Evolutionary conservation across 1,284 basidiomycete species (phyloP), one percentile per base, ranked within the genome.

Genomic region (Sanguinoderma infundibulare): DNA sequence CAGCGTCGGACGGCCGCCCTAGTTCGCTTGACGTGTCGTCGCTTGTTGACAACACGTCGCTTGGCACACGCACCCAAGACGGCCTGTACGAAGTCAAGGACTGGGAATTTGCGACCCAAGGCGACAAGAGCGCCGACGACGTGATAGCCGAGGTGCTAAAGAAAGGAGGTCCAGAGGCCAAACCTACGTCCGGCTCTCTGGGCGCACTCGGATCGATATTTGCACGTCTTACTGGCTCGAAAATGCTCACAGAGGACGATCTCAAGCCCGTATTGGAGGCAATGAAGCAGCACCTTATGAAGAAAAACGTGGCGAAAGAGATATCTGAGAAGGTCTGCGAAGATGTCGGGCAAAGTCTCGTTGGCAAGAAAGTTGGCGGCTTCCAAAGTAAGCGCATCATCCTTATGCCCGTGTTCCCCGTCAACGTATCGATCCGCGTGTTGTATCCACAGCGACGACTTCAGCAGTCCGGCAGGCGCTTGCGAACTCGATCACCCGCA

Each of bases 221-320:
- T 75, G 87, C 92, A 0, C 84, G 94, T 30, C 78, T 99, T 62
- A 96, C 94, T 0, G 93, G 91, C 0, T 87, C 89, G 24, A 96
- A 95, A 75, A 83, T 89, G 2, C 80, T 99, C 47, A 93, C 92
- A 0, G 84, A 92, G 60, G 83, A 87, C 44, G 96, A 98, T 73
- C 77, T 99, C 40, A 86, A 87, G 64, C 96, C 97, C 5, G 94
- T 98, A 0, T 76, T 99, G 26, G 90, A 91, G 47, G 92, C 89
- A 22, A 99, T 99, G 96, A 95, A 97, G 73, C 92, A 96, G 65
- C 97, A 98, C 75, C 82, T 99, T 51, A 98, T 98, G 93, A 90
- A 93, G 78, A 99, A 99, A 82, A 99, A 99, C 70, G 98, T 99
- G 2, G 98, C 98, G 7, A 93, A 89, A 75, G 95, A 98, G 61